Evolutionary conservation across 1,284 basidiomycete species (phyloP).

Genomic region (Pterulicium gracile): DNA sequence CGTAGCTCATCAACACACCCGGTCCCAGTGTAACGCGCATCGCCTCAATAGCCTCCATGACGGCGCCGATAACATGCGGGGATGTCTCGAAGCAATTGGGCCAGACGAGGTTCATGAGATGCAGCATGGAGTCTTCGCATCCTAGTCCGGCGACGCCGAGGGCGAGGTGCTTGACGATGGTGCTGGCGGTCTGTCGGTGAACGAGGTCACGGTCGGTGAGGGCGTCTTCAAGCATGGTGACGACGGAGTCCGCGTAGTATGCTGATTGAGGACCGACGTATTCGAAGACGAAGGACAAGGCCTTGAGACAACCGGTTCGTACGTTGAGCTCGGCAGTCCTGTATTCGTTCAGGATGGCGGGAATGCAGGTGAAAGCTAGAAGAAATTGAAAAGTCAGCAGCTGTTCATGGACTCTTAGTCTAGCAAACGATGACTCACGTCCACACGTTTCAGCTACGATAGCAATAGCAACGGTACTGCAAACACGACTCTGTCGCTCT

Average conservation of each 20-base stretch:
- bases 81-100: constrained; percentile 98
- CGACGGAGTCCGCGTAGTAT: constrained; percentile 95
- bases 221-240: constrained; percentile 96
- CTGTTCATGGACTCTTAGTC: not conserved
- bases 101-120: constrained; percentile 98
- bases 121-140: constrained; percentile 95
- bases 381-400: constrained; percentile 13
- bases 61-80: constrained; percentile 95
- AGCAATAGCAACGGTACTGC: constrained; percentile 96
- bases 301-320: constrained; percentile 98
- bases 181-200: constrained; percentile 95
- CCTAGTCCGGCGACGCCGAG: constrained; percentile 95
- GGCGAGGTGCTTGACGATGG: constrained; percentile 98
- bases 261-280: constrained; percentile 99
- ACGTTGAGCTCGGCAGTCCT: constrained; percentile 97
- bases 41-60: constrained; percentile 94
- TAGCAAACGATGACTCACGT: constrained; percentile 7
- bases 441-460: constrained; percentile 97
- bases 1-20: constrained; percentile 84
- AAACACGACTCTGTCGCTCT: constrained; percentile 97
- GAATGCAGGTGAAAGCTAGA: constrained; percentile 94
- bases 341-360: constrained; percentile 98
- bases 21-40: constrained; percentile 95
- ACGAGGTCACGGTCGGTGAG: constrained; percentile 97
- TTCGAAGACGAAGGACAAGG: constrained; percentile 97